A percentile compares a stretch with the other conserved stretches of the same genome.
These are phyloP conservation scores for Gossypium aridum DNA, from an alignment of 441 rosid species.

Conservation along the genomic window DNA sequence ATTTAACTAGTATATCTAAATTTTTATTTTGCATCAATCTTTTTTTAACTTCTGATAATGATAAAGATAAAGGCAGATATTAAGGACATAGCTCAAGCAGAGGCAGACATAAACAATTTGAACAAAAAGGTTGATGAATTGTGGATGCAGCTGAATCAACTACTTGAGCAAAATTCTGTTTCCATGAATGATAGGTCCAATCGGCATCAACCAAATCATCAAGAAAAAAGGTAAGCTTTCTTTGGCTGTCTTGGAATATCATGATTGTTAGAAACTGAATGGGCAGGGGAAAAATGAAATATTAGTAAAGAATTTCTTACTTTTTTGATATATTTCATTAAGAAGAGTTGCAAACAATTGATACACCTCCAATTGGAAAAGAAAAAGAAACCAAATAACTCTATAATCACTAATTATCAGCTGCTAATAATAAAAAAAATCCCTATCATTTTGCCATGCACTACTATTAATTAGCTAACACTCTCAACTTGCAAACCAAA, in stretches of 20 bases:
- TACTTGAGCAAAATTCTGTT: slow-evolving; percentile 33
- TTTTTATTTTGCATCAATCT: slow-evolving; percentile 12
- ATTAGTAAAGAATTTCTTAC: not conserved
- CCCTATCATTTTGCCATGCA: too few species aligned
- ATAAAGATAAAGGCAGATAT: slow-evolving; percentile 56
- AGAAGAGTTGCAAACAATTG: not conserved
- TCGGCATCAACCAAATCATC: slow-evolving; percentile 24
- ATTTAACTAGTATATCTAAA: slow-evolving; percentile 13
- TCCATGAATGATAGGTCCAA: slow-evolving; percentile 23
- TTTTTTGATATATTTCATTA: not conserved
- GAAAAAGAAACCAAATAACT: not conserved
- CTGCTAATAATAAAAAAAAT: too few species aligned
- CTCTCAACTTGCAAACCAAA: too few species aligned
- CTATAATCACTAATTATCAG: too few species aligned
- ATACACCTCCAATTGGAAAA: not conserved
- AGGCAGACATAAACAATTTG: slow-evolving; percentile 58
- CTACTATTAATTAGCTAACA: too few species aligned
- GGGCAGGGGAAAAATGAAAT: not conserved
- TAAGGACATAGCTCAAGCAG: slow-evolving; percentile 57
- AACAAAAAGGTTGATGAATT: slow-evolving; percentile 65
- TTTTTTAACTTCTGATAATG: slow-evolving; percentile 22
- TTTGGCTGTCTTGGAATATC: not conserved
- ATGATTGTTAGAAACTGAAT: not conserved
- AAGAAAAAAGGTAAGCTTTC: slow-evolving; percentile 42
- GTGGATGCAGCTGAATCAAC: slow-evolving; percentile 40